A percentile compares a stretch with the other conserved stretches of the same genome.
Conservation (phyloP, 2,329 filamentous ascomycete genomes). For the Atkinsonella hypoxylon region DNA sequence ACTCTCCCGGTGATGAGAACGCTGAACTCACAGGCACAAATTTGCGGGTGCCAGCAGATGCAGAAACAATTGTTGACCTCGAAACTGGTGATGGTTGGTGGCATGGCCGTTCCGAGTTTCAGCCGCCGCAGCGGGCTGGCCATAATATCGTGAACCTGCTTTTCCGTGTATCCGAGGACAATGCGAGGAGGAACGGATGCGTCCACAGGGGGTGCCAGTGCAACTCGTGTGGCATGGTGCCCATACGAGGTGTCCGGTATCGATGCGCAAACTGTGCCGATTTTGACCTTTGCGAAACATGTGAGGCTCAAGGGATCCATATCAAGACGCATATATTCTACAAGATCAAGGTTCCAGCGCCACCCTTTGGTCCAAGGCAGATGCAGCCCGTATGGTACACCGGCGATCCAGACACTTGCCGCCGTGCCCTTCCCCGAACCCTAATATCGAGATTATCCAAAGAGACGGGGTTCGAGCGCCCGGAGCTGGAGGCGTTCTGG, state of each 20-base stretch:
- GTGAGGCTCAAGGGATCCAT: slow-evolving; percentile 68
- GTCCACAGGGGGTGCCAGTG: slow-evolving; percentile 88
- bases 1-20: slow-evolving; percentile 34
- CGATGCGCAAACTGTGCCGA: slow-evolving; percentile 93
- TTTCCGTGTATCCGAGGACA: slow-evolving; percentile 89
- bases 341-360: slow-evolving; percentile 84
- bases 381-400: slow-evolving; percentile 80
- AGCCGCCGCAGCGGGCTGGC: slow-evolving; percentile 41
- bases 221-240: slow-evolving; percentile 76
- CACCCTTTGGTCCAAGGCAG: slow-evolving; percentile 69
- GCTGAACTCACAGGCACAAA: slow-evolving; percentile 18
- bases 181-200: slow-evolving; percentile 76
- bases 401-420: slow-evolving; percentile 65
- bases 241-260: slow-evolving; percentile 86
- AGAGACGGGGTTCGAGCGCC: slow-evolving; percentile 69
- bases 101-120: slow-evolving; percentile 29
- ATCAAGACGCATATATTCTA: slow-evolving; percentile 92
- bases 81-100: slow-evolving; percentile 38
- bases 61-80: slow-evolving; percentile 27
- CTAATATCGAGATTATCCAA: slow-evolving; percentile 57
- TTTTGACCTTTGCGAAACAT: slow-evolving; percentile 89
- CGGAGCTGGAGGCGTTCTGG: slow-evolving; percentile 86
- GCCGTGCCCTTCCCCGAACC: slow-evolving; percentile 51
- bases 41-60: slow-evolving; percentile 19
- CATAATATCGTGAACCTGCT: slow-evolving; percentile 77